Evolutionary conservation across 1,139 yeast species (phyloP).

Genomic region (Pichia sp.): DNA sequence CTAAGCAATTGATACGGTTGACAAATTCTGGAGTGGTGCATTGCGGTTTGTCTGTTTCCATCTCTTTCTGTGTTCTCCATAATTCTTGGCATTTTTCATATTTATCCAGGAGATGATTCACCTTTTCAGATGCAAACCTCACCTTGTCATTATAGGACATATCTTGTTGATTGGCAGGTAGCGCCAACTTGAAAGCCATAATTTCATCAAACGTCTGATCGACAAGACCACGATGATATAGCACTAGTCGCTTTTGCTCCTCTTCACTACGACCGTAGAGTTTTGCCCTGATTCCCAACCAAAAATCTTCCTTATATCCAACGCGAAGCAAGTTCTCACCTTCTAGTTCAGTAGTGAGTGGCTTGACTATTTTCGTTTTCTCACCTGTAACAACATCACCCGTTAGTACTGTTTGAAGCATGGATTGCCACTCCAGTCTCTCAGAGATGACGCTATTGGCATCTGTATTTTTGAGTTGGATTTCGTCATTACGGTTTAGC

Average conservation of each 20-base stretch:
- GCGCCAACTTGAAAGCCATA: conserved; percentile 48
- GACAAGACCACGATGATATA: conserved; percentile 64
- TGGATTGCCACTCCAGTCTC: conserved; percentile 92
- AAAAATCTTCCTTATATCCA: conserved; percentile 67
- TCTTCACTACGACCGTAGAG: conserved; percentile 74
- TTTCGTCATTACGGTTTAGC: conserved; percentile 31
- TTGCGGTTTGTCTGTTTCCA: conserved; percentile 72
- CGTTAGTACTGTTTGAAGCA: conserved; percentile 82
- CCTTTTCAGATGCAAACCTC: conserved; percentile 36
- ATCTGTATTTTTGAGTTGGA: conserved; percentile 29
- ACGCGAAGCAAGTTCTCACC: conserved; percentile 47
- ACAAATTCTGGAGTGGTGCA: conserved; percentile 62
- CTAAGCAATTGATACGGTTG: conserved; percentile 64
- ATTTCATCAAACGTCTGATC: conserved; percentile 72
- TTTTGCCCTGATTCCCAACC: conserved; percentile 78
- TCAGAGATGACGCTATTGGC: conserved; percentile 54
- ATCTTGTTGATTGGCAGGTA: conserved; percentile 20
- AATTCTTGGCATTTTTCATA: conserved; percentile 66
- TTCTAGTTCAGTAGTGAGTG: conserved; percentile 33
- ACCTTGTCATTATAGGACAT: conserved; percentile 26
- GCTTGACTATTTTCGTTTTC: conserved; percentile 66
- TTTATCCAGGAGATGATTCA: conserved; percentile 47
- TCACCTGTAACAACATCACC: conserved; percentile 94
- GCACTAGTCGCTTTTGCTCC: conserved; percentile 69
- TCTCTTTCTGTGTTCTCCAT: conserved; percentile 76